These are phyloP conservation scores for Microsporum audouinii DNA, from an alignment of 2,329 filamentous ascomycete species.

Conservation along the genomic window DNA sequence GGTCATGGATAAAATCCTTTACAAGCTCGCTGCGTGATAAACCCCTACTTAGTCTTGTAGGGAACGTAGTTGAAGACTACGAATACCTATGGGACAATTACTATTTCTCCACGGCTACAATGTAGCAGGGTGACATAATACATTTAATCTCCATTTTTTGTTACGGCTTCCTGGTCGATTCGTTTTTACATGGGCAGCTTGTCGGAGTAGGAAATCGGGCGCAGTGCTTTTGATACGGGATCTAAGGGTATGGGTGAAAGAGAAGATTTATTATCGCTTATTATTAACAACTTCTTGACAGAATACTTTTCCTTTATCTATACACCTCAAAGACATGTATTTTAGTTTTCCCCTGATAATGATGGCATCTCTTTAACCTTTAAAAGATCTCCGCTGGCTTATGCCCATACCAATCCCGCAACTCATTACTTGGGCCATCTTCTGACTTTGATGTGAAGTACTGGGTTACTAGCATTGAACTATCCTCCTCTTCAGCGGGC, in stretches of 20 bases:
- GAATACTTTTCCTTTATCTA: neutral
- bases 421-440: slow-evolving; percentile 51
- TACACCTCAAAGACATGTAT: neutral
- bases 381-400: slow-evolving; percentile 62
- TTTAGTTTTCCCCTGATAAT: neutral
- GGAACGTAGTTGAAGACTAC: slow-evolving; percentile 85
- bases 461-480: slow-evolving; percentile 56
- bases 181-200: neutral
- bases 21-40: slow-evolving; percentile 60
- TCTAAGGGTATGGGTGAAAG: neutral
- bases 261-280: neutral
- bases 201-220: neutral
- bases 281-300: neutral
- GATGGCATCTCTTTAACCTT: slow-evolving; percentile 15
- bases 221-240: neutral
- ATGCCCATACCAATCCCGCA: slow-evolving; percentile 69
- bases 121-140: slow-evolving; percentile 18
- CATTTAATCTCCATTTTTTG: slow-evolving; percentile 9
- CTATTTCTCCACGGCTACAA: slow-evolving; percentile 64
- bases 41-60: slow-evolving; percentile 67
- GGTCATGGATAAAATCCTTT: slow-evolving; percentile 54
- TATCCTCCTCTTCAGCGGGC: slow-evolving; percentile 62
- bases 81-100: slow-evolving; percentile 98
- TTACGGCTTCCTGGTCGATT: neutral
- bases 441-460: slow-evolving; percentile 48